Evolutionary conservation across 106 monocot genomes (phyloP).

Genomic region (Apostasia ramifera): DNA sequence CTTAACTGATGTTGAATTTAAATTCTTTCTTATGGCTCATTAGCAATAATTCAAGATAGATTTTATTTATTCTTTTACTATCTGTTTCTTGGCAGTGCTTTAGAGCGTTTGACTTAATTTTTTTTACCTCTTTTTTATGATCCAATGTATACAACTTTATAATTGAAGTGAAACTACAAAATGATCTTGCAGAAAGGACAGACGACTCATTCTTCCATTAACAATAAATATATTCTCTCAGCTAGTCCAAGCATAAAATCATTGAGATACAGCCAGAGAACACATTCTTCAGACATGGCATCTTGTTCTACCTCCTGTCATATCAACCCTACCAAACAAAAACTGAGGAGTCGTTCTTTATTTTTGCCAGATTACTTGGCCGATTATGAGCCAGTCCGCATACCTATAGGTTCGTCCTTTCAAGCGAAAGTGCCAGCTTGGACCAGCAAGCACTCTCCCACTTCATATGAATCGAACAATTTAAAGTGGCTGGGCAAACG

Average conservation of each 20-base stretch:
- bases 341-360: conserved; percentile 7
- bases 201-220: conserved; percentile 26
- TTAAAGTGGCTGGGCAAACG: conserved; percentile 69
- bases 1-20: too few species aligned
- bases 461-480: conserved; percentile 19
- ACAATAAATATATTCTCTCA: conserved; percentile 10
- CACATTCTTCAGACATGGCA: conserved; percentile 17
- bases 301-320: conserved; percentile 6
- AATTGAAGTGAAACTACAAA: neutral
- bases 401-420: conserved; percentile 20
- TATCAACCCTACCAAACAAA: neutral
- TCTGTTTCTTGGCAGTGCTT: too few species aligned
- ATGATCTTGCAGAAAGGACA: conserved; percentile 50
- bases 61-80: too few species aligned
- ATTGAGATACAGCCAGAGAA: conserved; percentile 33
- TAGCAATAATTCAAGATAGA: too few species aligned
- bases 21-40: too few species aligned
- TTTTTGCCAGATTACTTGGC: conserved; percentile 5
- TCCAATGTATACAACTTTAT: too few species aligned
- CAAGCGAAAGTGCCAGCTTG: conserved; percentile 47
- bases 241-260: neutral
- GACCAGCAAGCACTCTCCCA: conserved; percentile 15
- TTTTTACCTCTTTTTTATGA: too few species aligned
- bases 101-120: too few species aligned
- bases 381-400: conserved; percentile 4